Conservation (phyloP, 768 basidiomycete species). For the Thelephora ganbajun region DNA sequence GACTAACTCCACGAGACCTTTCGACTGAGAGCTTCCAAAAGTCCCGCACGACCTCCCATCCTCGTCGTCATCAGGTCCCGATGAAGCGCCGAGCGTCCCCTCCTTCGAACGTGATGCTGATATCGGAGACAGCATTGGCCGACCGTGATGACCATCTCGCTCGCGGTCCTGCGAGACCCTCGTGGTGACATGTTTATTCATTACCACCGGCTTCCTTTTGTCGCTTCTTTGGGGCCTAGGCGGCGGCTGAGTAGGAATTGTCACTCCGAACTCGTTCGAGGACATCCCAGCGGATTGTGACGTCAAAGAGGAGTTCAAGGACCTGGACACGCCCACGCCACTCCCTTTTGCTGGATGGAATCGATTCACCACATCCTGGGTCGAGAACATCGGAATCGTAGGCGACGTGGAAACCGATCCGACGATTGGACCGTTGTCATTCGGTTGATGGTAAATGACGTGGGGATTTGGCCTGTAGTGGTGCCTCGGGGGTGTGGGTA, state of each 20-base stretch:
- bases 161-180: too few species aligned
- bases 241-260: slow-evolving; percentile 4
- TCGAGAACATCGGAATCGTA: slow-evolving; percentile 37
- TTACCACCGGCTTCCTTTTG: background rate
- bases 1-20: too few species aligned
- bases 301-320: too few species aligned
- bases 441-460: background rate
- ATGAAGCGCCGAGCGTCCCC: too few species aligned
- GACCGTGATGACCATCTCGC: too few species aligned
- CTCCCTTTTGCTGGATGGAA: slow-evolving; percentile 14
- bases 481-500: background rate
- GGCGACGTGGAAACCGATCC: slow-evolving; percentile 19
- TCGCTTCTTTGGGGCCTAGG: slow-evolving; percentile 1
- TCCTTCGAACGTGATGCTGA: too few species aligned
- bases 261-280: slow-evolving; percentile 11
- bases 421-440: background rate
- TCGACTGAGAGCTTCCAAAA: too few species aligned
- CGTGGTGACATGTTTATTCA: too few species aligned
- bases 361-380: slow-evolving; percentile 29
- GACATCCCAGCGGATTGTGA: background rate
- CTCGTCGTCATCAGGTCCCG: too few species aligned
- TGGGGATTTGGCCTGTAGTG: background rate
- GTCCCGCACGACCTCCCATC: too few species aligned
- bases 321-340: too few species aligned
- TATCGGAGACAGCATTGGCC: too few species aligned